A percentile compares a stretch with the other conserved stretches of the same genome.
Evolutionary conservation across 441 rosid genomes (phyloP).

Genomic region (Gossypium armourianum): DNA sequence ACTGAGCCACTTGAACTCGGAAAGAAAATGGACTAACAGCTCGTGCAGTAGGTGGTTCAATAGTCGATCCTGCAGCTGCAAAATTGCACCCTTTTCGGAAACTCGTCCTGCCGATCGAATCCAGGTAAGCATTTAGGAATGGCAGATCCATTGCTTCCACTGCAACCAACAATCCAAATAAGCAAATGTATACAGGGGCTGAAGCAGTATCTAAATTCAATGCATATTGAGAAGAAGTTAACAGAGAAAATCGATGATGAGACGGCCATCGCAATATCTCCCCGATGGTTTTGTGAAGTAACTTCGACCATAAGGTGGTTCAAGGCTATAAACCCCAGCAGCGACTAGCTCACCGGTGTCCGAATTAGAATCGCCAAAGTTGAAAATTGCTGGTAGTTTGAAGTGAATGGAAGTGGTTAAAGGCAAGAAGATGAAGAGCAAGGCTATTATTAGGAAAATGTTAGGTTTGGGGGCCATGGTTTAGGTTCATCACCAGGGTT

Average conservation of each 20-base stretch:
- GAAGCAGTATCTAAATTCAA: not conserved
- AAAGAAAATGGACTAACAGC: conserved; percentile 72
- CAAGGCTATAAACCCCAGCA: conserved; percentile 38
- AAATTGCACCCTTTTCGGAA: conserved; percentile 77
- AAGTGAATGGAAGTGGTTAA: conserved; percentile 31
- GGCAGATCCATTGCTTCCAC: conserved; percentile 91
- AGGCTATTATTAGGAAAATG: conserved; percentile 20
- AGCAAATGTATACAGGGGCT: not conserved
- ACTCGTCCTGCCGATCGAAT: conserved; percentile 62
- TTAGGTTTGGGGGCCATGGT: conserved; percentile 30
- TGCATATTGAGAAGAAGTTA: conserved; percentile 14
- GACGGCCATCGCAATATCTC: conserved; percentile 55
- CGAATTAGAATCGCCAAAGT: conserved; percentile 56
- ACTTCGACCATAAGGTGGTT: conserved; percentile 38
- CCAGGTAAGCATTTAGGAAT: conserved; percentile 77
- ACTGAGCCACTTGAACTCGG: conserved; percentile 75
- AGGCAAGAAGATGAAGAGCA: conserved; percentile 29
- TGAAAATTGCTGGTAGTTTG: conserved; percentile 41
- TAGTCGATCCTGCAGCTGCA: conserved; percentile 82
- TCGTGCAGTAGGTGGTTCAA: conserved; percentile 60
- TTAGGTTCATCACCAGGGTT: not conserved
- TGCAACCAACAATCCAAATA: conserved; percentile 19
- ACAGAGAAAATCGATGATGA: conserved; percentile 53
- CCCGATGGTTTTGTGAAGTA: conserved; percentile 41
- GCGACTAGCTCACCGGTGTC: conserved; percentile 52